Evolutionary conservation across 73 alveolate genomes (phyloP).

Genomic region (Paramecium bursaria): DNA sequence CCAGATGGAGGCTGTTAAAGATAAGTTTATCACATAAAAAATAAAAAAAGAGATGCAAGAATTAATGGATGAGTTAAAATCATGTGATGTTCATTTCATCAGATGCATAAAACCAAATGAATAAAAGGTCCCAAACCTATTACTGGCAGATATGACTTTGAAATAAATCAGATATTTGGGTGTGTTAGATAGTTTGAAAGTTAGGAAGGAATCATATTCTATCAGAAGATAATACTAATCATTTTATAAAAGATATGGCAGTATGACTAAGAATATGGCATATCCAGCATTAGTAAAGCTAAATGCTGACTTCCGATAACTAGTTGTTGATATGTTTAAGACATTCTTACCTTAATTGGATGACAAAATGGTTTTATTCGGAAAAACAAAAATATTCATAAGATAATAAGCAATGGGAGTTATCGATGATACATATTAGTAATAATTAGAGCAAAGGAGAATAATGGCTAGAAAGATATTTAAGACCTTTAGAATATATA

Average conservation of each 20-base stretch:
- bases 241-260: slow-evolving; percentile 90
- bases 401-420: slow-evolving; percentile 17
- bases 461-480: not conserved
- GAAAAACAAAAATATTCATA: not conserved
- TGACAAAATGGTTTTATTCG: slow-evolving; percentile 25
- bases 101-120: slow-evolving; percentile 97
- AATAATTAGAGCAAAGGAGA: not conserved
- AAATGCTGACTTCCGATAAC: slow-evolving; percentile 47
- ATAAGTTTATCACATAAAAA: slow-evolving; percentile 75
- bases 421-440: slow-evolving; percentile 3
- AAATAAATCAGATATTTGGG: slow-evolving; percentile 96
- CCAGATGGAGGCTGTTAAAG: slow-evolving; percentile 71
- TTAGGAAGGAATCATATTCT: slow-evolving; percentile 92
- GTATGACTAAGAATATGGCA: slow-evolving; percentile 52
- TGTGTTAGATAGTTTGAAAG: slow-evolving; percentile 93
- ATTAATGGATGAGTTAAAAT: slow-evolving; percentile 82
- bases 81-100: slow-evolving; percentile 93
- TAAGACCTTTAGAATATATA: slow-evolving; percentile 33
- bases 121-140: slow-evolving; percentile 73
- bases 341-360: not conserved
- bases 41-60: slow-evolving; percentile 85
- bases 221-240: slow-evolving; percentile 85
- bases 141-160: slow-evolving; percentile 83
- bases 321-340: slow-evolving; percentile 27
- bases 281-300: slow-evolving; percentile 18